These are phyloP conservation scores for Beauveria asiatica DNA, from an alignment of 2,329 filamentous ascomycete genomes.

Conservation along the genomic window DNA sequence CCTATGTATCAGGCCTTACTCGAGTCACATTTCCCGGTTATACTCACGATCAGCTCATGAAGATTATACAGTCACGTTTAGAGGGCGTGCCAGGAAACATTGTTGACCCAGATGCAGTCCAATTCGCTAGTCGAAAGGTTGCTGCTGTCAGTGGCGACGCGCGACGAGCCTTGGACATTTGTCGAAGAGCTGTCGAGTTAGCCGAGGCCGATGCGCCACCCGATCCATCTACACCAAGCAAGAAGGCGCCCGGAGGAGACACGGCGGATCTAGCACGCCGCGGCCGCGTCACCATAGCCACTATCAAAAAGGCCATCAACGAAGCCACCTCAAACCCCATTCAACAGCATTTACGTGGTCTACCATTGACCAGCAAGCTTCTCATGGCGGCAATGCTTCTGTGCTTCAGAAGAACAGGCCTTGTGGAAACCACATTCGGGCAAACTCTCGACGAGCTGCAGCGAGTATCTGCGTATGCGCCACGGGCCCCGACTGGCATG, in stretches of 20 bases:
- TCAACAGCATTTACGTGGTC: slow-evolving; percentile 75
- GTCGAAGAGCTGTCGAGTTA: slow-evolving; percentile 86
- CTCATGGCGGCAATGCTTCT: slow-evolving; percentile 76
- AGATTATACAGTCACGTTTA: slow-evolving; percentile 90
- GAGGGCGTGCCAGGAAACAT: slow-evolving; percentile 81
- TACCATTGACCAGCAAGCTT: slow-evolving; percentile 76
- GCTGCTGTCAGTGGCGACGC: slow-evolving; percentile 94
- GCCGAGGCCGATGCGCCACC: slow-evolving; percentile 62
- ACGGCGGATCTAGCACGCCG: slow-evolving; percentile 20
- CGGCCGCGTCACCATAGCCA: slow-evolving; percentile 75
- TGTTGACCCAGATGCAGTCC: slow-evolving; percentile 85
- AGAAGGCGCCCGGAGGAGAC: slow-evolving; percentile 26
- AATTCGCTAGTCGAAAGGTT: slow-evolving; percentile 94
- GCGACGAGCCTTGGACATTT: slow-evolving; percentile 86
- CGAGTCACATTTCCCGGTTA: slow-evolving; percentile 96
- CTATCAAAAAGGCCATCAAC: slow-evolving; percentile 87
- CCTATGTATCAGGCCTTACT: slow-evolving; percentile 57
- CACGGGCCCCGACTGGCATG: slow-evolving; percentile 28
- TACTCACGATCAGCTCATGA: slow-evolving; percentile 94
- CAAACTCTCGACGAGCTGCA: slow-evolving; percentile 75
- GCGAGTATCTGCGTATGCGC: slow-evolving; percentile 27
- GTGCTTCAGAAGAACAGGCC: slow-evolving; percentile 70
- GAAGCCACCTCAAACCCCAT: slow-evolving; percentile 90
- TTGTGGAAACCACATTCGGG: slow-evolving; percentile 79
- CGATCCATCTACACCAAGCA: slow-evolving; percentile 55